Percentiles rank a stretch among this genome's conserved stretches.
phyloP scores from a whole-genome alignment of 805 yeast genomes.

The Clavispora fructus region DNA sequence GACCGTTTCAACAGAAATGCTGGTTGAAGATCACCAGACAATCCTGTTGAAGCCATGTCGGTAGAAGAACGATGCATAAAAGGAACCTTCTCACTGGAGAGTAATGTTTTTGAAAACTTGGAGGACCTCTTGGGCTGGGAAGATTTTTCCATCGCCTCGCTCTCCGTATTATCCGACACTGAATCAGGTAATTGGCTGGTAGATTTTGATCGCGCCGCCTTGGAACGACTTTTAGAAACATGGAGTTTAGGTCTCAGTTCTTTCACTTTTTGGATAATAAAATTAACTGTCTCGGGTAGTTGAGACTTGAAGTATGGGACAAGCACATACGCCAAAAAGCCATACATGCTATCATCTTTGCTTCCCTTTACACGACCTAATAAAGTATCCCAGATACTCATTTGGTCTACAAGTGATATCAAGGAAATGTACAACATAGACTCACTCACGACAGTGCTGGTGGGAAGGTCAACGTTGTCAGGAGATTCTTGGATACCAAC shows the following conservation, averaged over 20 bases:
- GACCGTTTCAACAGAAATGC: conserved; percentile 34
- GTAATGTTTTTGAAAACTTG: conserved; percentile 12
- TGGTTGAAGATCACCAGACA: conserved; percentile 20
- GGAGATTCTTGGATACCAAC: conserved; percentile 23
- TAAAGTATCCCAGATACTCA: conserved; percentile 50
- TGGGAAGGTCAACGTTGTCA: conserved; percentile 8
- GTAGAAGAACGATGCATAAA: conserved; percentile 17
- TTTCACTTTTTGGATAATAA: conserved; percentile 43
- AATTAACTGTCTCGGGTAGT: conserved; percentile 43
- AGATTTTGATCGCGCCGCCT: conserved; percentile 4
- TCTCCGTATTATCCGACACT: conserved; percentile 1
- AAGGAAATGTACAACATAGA: conserved; percentile 21
- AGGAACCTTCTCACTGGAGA: conserved; percentile 8
- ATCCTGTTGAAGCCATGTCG: conserved; percentile 9
- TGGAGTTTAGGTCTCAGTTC: conserved; percentile 28
- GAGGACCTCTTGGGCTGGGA: conserved; percentile 3
- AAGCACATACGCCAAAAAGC: conserved; percentile 47
- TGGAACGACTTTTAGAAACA: conserved; percentile 22
- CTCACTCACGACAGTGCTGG: conserved; percentile 14
- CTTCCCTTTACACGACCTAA: conserved; percentile 25
- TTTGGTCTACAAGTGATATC: conserved; percentile 45
- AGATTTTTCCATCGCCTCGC: background rate
- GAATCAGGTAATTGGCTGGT: conserved; percentile 1
- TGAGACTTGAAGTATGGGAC: conserved; percentile 49
- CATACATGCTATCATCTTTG: conserved; percentile 37